A percentile compares a stretch with the other conserved stretches of the same genome.
phyloP scores from a whole-genome alignment of 208 protist species.

The Wallacemonas sp. region DNA sequence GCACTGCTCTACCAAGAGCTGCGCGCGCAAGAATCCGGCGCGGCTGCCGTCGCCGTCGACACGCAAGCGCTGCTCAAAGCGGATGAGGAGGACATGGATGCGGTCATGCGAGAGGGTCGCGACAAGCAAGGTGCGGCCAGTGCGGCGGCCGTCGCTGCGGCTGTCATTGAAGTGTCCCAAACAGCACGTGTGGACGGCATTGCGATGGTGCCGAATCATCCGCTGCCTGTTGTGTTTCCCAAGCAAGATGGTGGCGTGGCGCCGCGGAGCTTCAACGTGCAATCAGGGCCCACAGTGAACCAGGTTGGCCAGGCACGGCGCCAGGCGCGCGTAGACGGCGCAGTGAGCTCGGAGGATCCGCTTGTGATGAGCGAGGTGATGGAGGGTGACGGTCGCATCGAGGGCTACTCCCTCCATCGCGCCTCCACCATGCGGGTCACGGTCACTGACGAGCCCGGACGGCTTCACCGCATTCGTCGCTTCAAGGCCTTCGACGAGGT shows the following conservation, averaged over 20 bases:
- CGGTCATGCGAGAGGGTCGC: conserved; percentile 54
- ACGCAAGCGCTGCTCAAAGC: conserved; percentile 19
- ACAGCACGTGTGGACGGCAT: conserved; percentile 44
- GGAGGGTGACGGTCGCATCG: conserved; percentile 31
- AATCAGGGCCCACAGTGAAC: conserved; percentile 36
- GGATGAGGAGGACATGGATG: conserved; percentile 50
- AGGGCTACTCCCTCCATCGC: conserved; percentile 37
- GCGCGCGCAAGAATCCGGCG: conserved; percentile 34
- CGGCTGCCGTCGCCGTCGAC: conserved; percentile 16
- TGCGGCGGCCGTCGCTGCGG: conserved; percentile 58
- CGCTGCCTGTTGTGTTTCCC: conserved; percentile 64
- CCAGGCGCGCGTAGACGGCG: conserved; percentile 16
- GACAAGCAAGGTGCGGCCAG: conserved; percentile 65
- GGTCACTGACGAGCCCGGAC: conserved; percentile 59
- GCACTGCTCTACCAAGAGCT: conserved; percentile 48
- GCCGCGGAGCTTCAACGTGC: conserved; percentile 44
- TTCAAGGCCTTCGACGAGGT: conserved; percentile 56
- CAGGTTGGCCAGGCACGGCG: conserved; percentile 16
- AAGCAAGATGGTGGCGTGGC: conserved; percentile 36
- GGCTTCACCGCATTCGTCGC: conserved; percentile 24
- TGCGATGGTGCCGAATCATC: conserved; percentile 53
- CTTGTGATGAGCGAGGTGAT: conserved; percentile 47
- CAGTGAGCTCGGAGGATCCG: conserved; percentile 29
- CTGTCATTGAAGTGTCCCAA: conserved; percentile 53
- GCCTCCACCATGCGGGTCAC: conserved; percentile 38